These are phyloP conservation scores for Scheffersomyces ergatensis DNA, from an alignment of 805 yeast genomes.

Conservation along the genomic window DNA sequence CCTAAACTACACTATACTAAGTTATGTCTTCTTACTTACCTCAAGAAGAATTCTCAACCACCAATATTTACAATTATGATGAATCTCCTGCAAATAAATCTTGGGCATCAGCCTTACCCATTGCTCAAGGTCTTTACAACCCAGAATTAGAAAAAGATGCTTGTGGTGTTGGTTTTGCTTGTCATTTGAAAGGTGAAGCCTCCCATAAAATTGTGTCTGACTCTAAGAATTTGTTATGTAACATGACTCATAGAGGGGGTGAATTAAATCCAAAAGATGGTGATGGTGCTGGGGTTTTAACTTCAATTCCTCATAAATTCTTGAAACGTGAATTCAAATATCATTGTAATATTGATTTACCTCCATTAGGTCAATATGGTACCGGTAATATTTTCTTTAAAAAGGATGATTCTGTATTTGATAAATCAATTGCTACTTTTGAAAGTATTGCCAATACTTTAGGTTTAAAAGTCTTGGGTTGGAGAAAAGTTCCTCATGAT, in stretches of 20 bases:
- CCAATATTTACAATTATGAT: constrained; percentile 61
- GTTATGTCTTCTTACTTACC: constrained; percentile 31
- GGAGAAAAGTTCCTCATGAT: constrained; percentile 95
- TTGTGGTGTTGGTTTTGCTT: constrained; percentile 98
- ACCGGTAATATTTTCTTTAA: constrained; percentile 94
- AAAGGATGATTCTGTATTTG: constrained; percentile 71
- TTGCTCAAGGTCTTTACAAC: constrained; percentile 84
- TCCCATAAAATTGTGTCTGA: constrained; percentile 94
- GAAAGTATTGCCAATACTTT: constrained; percentile 75
- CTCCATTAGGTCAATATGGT: constrained; percentile 84
- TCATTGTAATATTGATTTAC: constrained; percentile 64
- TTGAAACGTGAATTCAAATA: constrained; percentile 80
- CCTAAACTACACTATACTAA: no score
- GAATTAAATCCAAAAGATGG: constrained; percentile 97
- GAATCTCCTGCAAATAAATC: constrained; percentile 76
- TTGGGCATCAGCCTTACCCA: constrained; percentile 91
- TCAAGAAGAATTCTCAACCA: constrained; percentile 31
- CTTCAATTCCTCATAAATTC: constrained; percentile 88
- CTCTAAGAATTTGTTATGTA: constrained; percentile 82
- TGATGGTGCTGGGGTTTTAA: constrained; percentile 97
- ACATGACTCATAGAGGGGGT: constrained; percentile 99
- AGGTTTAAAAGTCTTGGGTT: constrained; percentile 82
- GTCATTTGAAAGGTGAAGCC: constrained; percentile 83
- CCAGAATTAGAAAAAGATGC: constrained; percentile 95
- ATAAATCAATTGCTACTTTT: constrained; percentile 70